A percentile compares a stretch with the other conserved stretches of the same genome.
Conservation (phyloP, 371 early-diverging fungal species). For the Haplosporangium sp. region DNA sequence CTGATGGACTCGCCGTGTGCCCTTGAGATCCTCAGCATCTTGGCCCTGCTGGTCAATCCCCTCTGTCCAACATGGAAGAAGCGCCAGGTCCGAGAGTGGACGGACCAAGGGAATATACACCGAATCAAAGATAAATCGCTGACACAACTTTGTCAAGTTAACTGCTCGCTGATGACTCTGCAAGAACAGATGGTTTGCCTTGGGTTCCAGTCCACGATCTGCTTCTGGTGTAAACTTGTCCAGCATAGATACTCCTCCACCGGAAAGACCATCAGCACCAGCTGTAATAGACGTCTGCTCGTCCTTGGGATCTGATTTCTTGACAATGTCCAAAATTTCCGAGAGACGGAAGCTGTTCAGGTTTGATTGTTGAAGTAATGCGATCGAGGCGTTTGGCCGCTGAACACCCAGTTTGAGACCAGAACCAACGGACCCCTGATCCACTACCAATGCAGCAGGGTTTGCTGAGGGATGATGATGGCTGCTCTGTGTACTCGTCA, state of each 20-base stretch:
- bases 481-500: background rate
- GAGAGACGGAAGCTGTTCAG: slow-evolving; percentile 65
- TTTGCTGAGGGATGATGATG: slow-evolving; percentile 5
- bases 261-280: slow-evolving; percentile 5
- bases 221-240: slow-evolving; percentile 16
- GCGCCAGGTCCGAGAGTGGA: slow-evolving; percentile 58
- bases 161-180: slow-evolving; percentile 44
- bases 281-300: too few relatives aligned
- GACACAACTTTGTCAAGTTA: slow-evolving; percentile 60
- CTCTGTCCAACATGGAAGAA: slow-evolving; percentile 56
- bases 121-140: slow-evolving; percentile 69
- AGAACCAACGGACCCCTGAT: slow-evolving; percentile 13
- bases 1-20: slow-evolving; percentile 34
- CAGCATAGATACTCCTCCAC: slow-evolving; percentile 18
- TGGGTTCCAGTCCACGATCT: slow-evolving; percentile 39
- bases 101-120: slow-evolving; percentile 63
- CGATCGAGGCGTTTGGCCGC: slow-evolving; percentile 60
- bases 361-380: slow-evolving; percentile 63
- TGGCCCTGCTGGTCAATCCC: slow-evolving; percentile 48
- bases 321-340: slow-evolving; percentile 51
- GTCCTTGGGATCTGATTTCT: slow-evolving; percentile 37
- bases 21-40: slow-evolving; percentile 13
- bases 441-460: slow-evolving; percentile 5
- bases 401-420: slow-evolving; percentile 14
- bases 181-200: slow-evolving; percentile 36